Conservation (phyloP, 2,329 filamentous ascomycete genomes). For the Fusarium incarnatum region DNA sequence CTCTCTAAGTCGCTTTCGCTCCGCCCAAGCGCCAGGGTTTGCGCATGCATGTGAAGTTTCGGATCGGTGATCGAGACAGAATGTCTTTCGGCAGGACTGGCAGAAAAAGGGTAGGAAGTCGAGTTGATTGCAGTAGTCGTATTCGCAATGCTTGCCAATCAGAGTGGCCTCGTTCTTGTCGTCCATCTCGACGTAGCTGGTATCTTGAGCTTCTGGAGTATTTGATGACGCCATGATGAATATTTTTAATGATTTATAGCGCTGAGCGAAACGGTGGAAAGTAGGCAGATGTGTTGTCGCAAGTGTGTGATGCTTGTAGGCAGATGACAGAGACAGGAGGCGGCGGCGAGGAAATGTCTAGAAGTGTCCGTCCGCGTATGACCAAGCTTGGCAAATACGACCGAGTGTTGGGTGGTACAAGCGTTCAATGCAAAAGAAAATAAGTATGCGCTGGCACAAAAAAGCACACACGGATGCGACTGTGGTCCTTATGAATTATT, state of each 20-base stretch:
- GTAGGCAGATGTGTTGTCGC: conserved; percentile 49
- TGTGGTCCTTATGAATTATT: neutral
- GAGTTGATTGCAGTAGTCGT: conserved; percentile 90
- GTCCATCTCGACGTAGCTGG: conserved; percentile 78
- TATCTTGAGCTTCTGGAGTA: conserved; percentile 56
- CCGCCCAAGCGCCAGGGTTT: conserved; percentile 71
- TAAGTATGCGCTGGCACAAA: neutral
- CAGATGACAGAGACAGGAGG: conserved; percentile 41
- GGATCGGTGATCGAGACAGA: conserved; percentile 92
- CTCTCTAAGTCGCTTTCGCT: conserved; percentile 65
- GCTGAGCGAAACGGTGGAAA: neutral
- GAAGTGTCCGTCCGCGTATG: conserved; percentile 47
- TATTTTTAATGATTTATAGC: conserved; percentile 22
- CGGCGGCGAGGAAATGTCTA: conserved; percentile 50
- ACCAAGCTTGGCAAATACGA: conserved; percentile 44
- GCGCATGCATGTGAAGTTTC: conserved; percentile 81
- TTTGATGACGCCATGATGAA: conserved; percentile 66
- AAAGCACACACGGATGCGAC: no score
- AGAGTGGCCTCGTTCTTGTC: conserved; percentile 79
- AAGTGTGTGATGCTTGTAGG: conserved; percentile 25
- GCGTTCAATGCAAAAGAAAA: neutral
- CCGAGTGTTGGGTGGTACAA: conserved; percentile 12
- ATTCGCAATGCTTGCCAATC: conserved; percentile 91
- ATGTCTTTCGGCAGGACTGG: conserved; percentile 86
- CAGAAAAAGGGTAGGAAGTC: conserved; percentile 97